These are phyloP conservation scores for Tulasnella sp. DNA, from an alignment of 768 basidiomycete genomes.

Conservation along the genomic window DNA sequence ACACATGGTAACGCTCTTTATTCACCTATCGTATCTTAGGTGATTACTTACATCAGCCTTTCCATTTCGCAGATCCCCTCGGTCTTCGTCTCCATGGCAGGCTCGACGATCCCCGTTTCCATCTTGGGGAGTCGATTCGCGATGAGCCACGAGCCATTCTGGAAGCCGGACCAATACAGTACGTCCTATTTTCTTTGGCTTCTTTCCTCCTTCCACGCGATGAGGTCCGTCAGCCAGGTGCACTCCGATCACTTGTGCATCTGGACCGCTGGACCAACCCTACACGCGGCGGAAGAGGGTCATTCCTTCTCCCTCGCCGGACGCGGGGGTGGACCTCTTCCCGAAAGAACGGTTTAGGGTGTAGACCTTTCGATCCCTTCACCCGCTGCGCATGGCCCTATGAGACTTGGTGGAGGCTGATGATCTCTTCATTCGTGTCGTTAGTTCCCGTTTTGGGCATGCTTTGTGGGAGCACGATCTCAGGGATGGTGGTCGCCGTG, in stretches of 20 bases:
- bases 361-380: background rate
- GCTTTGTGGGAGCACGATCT: constrained; percentile 72
- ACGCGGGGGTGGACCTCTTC: no score
- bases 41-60: background rate
- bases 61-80: constrained; percentile 42
- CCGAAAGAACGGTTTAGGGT: no score
- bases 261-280: background rate
- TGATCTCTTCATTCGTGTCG: background rate
- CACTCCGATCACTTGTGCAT: background rate
- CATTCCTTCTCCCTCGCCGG: background rate
- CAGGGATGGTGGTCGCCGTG: constrained; percentile 58
- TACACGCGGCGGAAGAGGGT: background rate
- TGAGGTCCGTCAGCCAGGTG: no score
- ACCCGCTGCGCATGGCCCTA: background rate
- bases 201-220: background rate
- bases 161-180: constrained; percentile 28
- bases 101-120: constrained; percentile 69
- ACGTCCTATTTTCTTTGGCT: background rate
- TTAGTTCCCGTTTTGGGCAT: constrained; percentile 76
- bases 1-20: constrained; percentile 48
- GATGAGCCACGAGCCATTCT: constrained; percentile 68
- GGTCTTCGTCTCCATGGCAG: constrained; percentile 55
- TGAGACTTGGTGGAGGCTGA: background rate
- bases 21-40: background rate
- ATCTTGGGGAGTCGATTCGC: constrained; percentile 64